A percentile compares a stretch with the other conserved stretches of the same genome.
Conservation (phyloP, 768 basidiomycete species). For the Tricholoma saponaceum region DNA sequence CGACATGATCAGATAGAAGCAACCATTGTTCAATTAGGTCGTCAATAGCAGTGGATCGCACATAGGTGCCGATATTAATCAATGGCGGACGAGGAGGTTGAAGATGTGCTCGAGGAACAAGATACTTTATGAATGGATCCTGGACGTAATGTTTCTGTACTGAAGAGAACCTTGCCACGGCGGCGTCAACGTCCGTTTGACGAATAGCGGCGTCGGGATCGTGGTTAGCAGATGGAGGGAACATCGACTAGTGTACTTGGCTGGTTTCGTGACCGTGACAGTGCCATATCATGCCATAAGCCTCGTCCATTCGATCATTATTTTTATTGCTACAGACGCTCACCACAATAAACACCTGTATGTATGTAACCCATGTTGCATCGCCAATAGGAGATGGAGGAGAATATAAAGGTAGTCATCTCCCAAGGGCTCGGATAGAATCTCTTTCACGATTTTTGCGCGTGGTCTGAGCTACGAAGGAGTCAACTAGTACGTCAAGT, state of each 20-base stretch:
- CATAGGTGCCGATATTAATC: slow-evolving; percentile 94
- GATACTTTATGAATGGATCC: slow-evolving; percentile 67
- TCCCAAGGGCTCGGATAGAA: too few relatives aligned
- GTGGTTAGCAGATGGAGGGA: not conserved
- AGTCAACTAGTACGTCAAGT: too few relatives aligned
- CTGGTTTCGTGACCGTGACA: too few relatives aligned
- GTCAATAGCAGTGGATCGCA: slow-evolving; percentile 80
- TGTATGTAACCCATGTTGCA: too few relatives aligned
- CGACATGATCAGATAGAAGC: slow-evolving; percentile 34
- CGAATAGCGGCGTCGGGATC: slow-evolving; percentile 65
- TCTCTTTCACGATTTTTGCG: too few relatives aligned
- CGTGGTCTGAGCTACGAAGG: too few relatives aligned
- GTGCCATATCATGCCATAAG: too few relatives aligned
- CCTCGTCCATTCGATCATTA: too few relatives aligned
- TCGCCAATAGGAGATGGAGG: too few relatives aligned
- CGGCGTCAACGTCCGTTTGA: slow-evolving; percentile 79
- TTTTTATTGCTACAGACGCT: too few relatives aligned
- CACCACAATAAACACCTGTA: too few relatives aligned
- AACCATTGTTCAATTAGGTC: slow-evolving; percentile 67
- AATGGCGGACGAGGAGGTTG: slow-evolving; percentile 70
- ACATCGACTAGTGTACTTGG: not conserved
- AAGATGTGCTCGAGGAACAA: slow-evolving; percentile 67
- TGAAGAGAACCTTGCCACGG: slow-evolving; percentile 83
- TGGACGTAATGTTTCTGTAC: slow-evolving; percentile 72
- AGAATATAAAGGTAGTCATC: too few relatives aligned